These are phyloP conservation scores for Geotrichum citri-aurantii DNA, from an alignment of 1,139 yeast species.

Conservation along the genomic window DNA sequence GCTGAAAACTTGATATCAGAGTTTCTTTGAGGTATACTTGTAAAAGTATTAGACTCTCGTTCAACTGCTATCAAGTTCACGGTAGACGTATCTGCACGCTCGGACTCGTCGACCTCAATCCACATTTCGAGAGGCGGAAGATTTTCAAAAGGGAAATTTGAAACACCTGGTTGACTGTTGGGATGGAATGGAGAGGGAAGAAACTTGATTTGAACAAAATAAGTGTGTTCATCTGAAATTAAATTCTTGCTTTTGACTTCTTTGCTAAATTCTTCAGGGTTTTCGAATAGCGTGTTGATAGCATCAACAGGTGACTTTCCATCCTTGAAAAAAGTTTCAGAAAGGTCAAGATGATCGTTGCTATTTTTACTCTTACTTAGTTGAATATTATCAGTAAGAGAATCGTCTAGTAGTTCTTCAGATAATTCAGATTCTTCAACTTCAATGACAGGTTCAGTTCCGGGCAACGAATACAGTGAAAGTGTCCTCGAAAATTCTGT, in stretches of 20 bases:
- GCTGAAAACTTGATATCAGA: conserved; percentile 46
- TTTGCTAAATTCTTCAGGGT: conserved; percentile 23
- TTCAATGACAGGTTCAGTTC: conserved; percentile 1
- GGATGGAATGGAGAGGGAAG: conserved; percentile 42
- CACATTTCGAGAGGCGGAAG: conserved; percentile 54
- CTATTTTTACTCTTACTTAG: conserved; percentile 2
- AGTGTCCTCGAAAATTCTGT: conserved; percentile 29
- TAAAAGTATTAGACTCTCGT: conserved; percentile 41
- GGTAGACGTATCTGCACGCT: conserved; percentile 41
- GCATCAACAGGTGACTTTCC: conserved; percentile 13
- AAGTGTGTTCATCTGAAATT: conserved; percentile 37
- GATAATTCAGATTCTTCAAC: neutral
- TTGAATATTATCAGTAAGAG: conserved; percentile 5
- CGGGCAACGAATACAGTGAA: conserved; percentile 21
- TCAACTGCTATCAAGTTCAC: conserved; percentile 45
- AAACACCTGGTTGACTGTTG: neutral
- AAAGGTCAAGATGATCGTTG: neutral
- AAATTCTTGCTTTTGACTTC: conserved; percentile 6
- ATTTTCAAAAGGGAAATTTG: conserved; percentile 21
- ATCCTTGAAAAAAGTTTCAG: conserved; percentile 7
- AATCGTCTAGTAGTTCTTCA: conserved; percentile 3
- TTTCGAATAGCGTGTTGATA: conserved; percentile 10
- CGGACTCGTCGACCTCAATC: conserved; percentile 42
- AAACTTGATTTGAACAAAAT: conserved; percentile 45
- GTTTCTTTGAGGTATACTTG: conserved; percentile 40